phyloP scores from a whole-genome alignment of 768 basidiomycete genomes.

The Grammothele lineata region DNA sequence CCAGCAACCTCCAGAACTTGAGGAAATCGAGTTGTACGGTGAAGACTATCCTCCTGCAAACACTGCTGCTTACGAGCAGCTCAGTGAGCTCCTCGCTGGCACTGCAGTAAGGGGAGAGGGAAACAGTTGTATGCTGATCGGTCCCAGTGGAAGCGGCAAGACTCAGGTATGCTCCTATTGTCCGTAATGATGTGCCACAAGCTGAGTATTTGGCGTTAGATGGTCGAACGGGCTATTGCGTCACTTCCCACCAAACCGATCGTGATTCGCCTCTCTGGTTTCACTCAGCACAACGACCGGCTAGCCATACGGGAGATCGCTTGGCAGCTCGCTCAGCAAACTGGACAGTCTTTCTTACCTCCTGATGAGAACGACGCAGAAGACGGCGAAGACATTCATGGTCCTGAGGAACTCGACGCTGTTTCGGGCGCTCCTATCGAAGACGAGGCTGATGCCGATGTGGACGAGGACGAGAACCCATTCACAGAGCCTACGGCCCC shows the following conservation, averaged over 20 bases:
- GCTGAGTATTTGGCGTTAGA: constrained; percentile 30
- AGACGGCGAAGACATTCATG: constrained; percentile 23
- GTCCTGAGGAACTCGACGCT: neutral
- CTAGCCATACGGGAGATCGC: constrained; percentile 93
- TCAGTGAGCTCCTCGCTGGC: constrained; percentile 64
- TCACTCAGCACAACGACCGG: constrained; percentile 80
- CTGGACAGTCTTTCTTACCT: constrained; percentile 52
- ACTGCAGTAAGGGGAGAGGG: constrained; percentile 82
- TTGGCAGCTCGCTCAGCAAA: constrained; percentile 74
- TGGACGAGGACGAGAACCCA: constrained; percentile 42
- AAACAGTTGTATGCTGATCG: constrained; percentile 87
- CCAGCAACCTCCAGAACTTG: constrained; percentile 26
- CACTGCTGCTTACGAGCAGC: constrained; percentile 46
- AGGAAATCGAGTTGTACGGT: constrained; percentile 25
- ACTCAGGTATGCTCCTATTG: constrained; percentile 49
- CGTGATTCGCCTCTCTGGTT: constrained; percentile 78
- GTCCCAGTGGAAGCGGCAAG: constrained; percentile 85
- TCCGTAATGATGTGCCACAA: no score
- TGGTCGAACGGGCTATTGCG: constrained; percentile 55
- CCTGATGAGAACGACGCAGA: constrained; percentile 35
- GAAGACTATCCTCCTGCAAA: constrained; percentile 43
- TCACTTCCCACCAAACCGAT: constrained; percentile 51
- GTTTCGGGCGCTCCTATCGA: no score
- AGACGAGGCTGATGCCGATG: constrained; percentile 22
- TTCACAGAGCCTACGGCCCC: constrained; percentile 37